These are phyloP conservation scores for Malassezia japonica DNA, from an alignment of 1,284 basidiomycete genomes.

Conservation along the genomic window DNA sequence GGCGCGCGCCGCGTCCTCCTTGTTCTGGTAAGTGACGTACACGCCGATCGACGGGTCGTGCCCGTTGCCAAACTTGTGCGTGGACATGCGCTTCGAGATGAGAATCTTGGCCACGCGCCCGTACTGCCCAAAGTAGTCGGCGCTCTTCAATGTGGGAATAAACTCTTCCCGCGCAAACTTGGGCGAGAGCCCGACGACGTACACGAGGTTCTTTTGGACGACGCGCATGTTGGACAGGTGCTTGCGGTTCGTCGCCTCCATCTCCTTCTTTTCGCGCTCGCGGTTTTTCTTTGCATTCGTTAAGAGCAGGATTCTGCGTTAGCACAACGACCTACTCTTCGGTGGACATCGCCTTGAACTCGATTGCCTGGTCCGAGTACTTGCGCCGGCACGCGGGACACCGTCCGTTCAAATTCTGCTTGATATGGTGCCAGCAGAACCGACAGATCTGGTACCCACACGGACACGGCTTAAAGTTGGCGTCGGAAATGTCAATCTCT, in stretches of 20 bases:
- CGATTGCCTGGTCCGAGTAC: slow-evolving; percentile 84
- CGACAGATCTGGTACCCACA: slow-evolving; percentile 99
- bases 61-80: slow-evolving; percentile 53
- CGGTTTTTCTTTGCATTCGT: slow-evolving; percentile 92
- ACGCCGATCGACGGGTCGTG: slow-evolving; percentile 71
- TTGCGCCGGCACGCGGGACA: slow-evolving; percentile 92
- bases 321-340: slow-evolving; percentile 66
- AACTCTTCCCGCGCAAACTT: slow-evolving; percentile 93
- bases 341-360: slow-evolving; percentile 88
- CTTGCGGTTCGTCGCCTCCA: slow-evolving; percentile 75
- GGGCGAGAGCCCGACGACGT: slow-evolving; percentile 85
- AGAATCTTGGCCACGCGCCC: slow-evolving; percentile 95
- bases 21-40: slow-evolving; percentile 89
- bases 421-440: slow-evolving; percentile 99
- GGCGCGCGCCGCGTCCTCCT: slow-evolving; percentile 87
- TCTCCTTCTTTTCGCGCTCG: slow-evolving; percentile 90
- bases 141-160: slow-evolving; percentile 82
- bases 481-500: slow-evolving; percentile 96
- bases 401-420: slow-evolving; percentile 85
- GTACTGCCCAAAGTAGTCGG: slow-evolving; percentile 97
- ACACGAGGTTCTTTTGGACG: slow-evolving; percentile 91
- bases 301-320: slow-evolving; percentile 74
- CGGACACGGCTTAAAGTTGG: slow-evolving; percentile 98
- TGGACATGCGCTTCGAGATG: slow-evolving; percentile 75
- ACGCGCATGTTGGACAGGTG: slow-evolving; percentile 88